phyloP scores from a whole-genome alignment of 1,284 basidiomycete species.

The Apiotrichum sp. region DNA sequence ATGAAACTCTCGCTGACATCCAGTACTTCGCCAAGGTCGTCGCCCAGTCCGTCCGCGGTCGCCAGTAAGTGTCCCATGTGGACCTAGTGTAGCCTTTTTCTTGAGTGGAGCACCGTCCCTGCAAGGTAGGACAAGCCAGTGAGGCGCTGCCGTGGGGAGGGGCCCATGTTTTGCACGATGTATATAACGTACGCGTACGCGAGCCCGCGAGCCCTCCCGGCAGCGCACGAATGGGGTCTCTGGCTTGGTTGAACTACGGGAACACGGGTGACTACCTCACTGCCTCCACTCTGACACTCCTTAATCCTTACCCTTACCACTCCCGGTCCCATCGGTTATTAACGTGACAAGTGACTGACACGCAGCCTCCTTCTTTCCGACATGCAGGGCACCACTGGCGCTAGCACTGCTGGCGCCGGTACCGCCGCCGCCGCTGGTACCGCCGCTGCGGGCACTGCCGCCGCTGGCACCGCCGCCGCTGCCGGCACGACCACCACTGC shows the following conservation, averaged over 20 bases:
- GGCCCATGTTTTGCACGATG: background rate
- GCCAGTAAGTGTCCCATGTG: conserved; percentile 26
- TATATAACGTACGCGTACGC: background rate
- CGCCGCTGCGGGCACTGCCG: background rate
- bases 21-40: conserved; percentile 44
- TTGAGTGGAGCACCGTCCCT: background rate
- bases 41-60: conserved; percentile 38
- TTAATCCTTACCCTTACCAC: background rate
- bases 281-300: too few species aligned
- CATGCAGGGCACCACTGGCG: background rate
- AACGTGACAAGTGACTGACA: background rate
- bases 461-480: background rate
- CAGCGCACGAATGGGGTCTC: background rate
- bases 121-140: background rate
- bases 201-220: conserved; percentile 1
- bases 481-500: conserved; percentile 9
- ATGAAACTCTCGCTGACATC: background rate
- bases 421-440: background rate
- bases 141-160: conserved; percentile 9
- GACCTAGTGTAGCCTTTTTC: background rate
- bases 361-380: background rate
- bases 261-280: too few species aligned
- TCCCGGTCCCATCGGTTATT: background rate
- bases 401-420: background rate
- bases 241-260: too few species aligned